Evolutionary conservation across 1,284 basidiomycete genomes (phyloP).

Genomic region (Puccinia coronata): DNA sequence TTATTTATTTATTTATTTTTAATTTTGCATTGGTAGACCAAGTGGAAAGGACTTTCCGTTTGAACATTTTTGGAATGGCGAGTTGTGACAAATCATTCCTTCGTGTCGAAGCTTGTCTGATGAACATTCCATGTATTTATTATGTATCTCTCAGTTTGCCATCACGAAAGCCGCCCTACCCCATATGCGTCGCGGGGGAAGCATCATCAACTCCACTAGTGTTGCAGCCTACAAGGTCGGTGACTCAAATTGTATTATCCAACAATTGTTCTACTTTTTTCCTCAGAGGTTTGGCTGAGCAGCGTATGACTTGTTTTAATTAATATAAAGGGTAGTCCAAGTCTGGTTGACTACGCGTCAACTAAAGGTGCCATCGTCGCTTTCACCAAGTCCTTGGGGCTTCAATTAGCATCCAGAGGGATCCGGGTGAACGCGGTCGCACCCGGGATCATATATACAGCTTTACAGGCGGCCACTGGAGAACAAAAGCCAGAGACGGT

Average conservation of each 20-base stretch:
- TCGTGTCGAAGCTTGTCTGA: no score
- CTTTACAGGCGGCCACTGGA: slow-evolving; percentile 56
- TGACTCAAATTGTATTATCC: not conserved
- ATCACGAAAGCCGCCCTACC: slow-evolving; percentile 62
- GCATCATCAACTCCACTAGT: slow-evolving; percentile 69
- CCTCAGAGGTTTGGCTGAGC: not conserved
- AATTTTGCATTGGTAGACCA: slow-evolving; percentile 54
- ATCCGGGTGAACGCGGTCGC: slow-evolving; percentile 66
- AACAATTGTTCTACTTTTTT: no score
- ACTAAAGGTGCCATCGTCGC: slow-evolving; percentile 67
- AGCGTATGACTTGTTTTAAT: not conserved
- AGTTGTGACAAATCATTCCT: not conserved
- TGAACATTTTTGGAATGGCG: slow-evolving; percentile 68
- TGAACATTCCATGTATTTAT: not conserved
- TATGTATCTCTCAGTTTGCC: slow-evolving; percentile 46
- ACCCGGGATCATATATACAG: slow-evolving; percentile 65
- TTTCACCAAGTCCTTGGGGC: slow-evolving; percentile 66
- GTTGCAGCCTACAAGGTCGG: slow-evolving; percentile 66
- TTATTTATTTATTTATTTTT: not conserved
- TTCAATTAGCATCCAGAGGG: slow-evolving; percentile 66
- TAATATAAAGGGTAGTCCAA: slow-evolving; percentile 54
- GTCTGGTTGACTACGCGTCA: slow-evolving; percentile 64
- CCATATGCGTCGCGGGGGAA: slow-evolving; percentile 66
- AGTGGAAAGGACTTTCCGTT: slow-evolving; percentile 65
- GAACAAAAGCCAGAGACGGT: slow-evolving; percentile 31